These are phyloP conservation scores for Scedosporium minutisporum DNA, from an alignment of 2,329 filamentous ascomycete genomes.

Conservation along the genomic window DNA sequence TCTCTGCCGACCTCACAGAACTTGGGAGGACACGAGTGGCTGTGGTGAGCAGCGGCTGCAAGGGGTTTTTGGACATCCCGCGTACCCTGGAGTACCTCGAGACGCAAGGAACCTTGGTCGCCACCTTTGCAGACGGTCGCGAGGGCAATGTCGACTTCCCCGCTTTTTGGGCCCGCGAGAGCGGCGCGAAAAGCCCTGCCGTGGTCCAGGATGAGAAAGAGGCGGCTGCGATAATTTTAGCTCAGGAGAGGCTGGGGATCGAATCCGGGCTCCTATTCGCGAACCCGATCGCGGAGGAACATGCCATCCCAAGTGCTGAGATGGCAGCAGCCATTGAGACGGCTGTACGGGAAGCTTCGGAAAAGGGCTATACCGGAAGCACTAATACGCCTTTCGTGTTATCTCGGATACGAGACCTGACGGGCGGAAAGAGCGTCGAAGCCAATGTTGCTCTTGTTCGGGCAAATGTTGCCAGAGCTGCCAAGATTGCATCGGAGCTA, in stretches of 20 bases:
- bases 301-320: conserved; percentile 58
- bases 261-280: conserved; percentile 78
- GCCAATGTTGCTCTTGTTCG: conserved; percentile 61
- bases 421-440: conserved; percentile 56
- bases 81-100: conserved; percentile 73
- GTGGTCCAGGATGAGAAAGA: conserved; percentile 67
- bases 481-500: conserved; percentile 44
- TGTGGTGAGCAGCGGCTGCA: conserved; percentile 84
- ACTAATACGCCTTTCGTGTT: conserved; percentile 81
- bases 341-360: conserved; percentile 55
- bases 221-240: conserved; percentile 80
- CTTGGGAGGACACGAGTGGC: conserved; percentile 81
- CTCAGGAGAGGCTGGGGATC: conserved; percentile 63
- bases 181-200: conserved; percentile 68
- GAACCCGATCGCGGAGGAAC: conserved; percentile 69
- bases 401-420: conserved; percentile 68
- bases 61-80: conserved; percentile 89
- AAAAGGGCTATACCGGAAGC: conserved; percentile 59
- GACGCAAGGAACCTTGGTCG: conserved; percentile 68
- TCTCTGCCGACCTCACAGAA: conserved; percentile 92
- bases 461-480: conserved; percentile 44
- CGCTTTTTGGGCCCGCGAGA: conserved; percentile 86
- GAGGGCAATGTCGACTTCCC: conserved; percentile 70
- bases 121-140: conserved; percentile 80
- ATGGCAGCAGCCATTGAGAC: conserved; percentile 62